phyloP scores from a whole-genome alignment of 345 rosid species.

The Chamaenerion angustifolium region DNA sequence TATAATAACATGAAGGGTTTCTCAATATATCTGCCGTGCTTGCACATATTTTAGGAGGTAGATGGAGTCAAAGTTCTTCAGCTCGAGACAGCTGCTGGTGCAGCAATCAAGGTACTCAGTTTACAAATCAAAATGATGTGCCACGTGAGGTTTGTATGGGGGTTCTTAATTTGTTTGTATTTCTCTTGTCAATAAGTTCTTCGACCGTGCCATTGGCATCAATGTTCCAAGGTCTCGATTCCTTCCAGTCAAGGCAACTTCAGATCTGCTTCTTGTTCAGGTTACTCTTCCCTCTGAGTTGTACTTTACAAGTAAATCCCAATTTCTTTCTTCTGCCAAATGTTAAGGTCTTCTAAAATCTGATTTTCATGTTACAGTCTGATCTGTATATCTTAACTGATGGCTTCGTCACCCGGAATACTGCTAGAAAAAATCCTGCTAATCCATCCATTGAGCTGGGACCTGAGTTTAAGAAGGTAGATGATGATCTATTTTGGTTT shows the following conservation, averaged over 20 bases:
- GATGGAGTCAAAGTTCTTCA: conserved; percentile 95
- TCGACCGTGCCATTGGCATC: conserved; percentile 73
- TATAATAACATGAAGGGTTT: too few species aligned
- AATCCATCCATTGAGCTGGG: conserved; percentile 89
- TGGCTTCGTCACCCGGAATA: conserved; percentile 61
- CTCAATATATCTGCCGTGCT: neutral
- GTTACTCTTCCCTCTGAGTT: conserved; percentile 15
- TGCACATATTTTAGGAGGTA: conserved; percentile 48
- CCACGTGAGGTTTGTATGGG: conserved; percentile 4
- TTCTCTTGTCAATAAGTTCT: conserved; percentile 35
- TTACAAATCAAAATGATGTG: neutral
- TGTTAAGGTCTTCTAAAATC: neutral
- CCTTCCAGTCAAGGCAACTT: conserved; percentile 89
- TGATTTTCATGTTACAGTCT: conserved; percentile 34
- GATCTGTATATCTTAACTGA: conserved; percentile 70
- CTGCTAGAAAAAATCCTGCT: conserved; percentile 55
- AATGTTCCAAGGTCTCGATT: conserved; percentile 84
- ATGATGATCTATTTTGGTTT: neutral
- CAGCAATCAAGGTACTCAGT: conserved; percentile 63
- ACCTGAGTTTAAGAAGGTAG: conserved; percentile 91
- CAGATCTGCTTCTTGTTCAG: conserved; percentile 96
- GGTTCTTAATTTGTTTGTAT: conserved; percentile 6
- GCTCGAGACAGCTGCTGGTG: conserved; percentile 96
- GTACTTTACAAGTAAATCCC: neutral
- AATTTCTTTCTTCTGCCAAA: neutral